These are phyloP conservation scores for Linum lewisii DNA, from an alignment of 345 rosid genomes.

Conservation along the genomic window DNA sequence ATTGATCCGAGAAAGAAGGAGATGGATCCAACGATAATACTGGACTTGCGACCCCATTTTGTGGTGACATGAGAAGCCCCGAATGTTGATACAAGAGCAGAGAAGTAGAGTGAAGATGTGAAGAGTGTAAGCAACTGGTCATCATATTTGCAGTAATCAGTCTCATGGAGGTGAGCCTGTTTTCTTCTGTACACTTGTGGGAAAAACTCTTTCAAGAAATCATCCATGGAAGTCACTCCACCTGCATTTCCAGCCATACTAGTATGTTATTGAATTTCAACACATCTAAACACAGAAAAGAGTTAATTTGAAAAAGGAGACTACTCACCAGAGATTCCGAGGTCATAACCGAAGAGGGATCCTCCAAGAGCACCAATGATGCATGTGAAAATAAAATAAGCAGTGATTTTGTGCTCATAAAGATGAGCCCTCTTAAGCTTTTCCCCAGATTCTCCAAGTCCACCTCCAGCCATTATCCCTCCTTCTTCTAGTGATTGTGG, in stretches of 20 bases:
- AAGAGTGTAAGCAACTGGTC: constrained; percentile 70
- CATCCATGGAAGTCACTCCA: constrained; percentile 96
- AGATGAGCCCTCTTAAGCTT: constrained; percentile 1
- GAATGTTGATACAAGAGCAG: constrained; percentile 68
- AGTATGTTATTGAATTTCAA: too few species aligned
- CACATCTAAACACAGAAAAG: neutral
- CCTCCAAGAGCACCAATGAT: constrained; percentile 21
- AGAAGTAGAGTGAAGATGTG: constrained; percentile 79
- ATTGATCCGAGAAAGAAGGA: constrained; percentile 76
- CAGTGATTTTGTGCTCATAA: constrained; percentile 11
- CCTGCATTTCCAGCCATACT: constrained; percentile 27
- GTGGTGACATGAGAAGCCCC: constrained; percentile 70
- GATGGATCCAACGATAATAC: constrained; percentile 62
- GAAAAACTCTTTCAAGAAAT: constrained; percentile 74
- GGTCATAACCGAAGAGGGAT: constrained; percentile 26
- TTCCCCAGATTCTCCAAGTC: neutral
- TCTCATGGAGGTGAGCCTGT: constrained; percentile 56
- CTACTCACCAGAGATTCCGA: constrained; percentile 23
- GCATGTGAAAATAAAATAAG: constrained; percentile 21
- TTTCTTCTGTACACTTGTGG: constrained; percentile 59
- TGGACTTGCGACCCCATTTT: constrained; percentile 51
- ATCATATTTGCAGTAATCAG: constrained; percentile 91
- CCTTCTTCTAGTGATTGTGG: neutral
- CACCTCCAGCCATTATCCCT: constrained; percentile 7
- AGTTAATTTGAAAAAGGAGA: too few species aligned